Evolutionary conservation across 768 basidiomycete species (phyloP).

Genomic region (Pisolithus albus): DNA sequence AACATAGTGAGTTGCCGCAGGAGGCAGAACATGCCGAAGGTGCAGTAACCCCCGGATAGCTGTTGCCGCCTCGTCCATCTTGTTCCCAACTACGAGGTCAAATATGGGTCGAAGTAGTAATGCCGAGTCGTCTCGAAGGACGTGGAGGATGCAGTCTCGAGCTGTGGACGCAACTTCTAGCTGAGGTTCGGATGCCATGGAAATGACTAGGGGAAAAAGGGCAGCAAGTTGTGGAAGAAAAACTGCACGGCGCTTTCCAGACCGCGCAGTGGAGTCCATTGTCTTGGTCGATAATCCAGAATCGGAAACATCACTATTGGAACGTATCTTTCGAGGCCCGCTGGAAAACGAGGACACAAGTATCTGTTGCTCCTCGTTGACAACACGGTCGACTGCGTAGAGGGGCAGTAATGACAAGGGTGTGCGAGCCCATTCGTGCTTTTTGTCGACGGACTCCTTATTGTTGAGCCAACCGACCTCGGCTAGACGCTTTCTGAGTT

Average conservation of each 20-base stretch:
- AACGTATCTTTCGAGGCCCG: slow-evolving; percentile 28
- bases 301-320: slow-evolving; percentile 19
- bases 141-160: slow-evolving; percentile 49
- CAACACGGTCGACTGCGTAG: slow-evolving; percentile 48
- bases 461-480: slow-evolving; percentile 75
- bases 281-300: slow-evolving; percentile 38
- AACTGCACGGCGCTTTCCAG: slow-evolving; percentile 54
- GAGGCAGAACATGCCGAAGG: slow-evolving; percentile 50
- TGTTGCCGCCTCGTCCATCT: slow-evolving; percentile 41
- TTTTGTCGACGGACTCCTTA: slow-evolving; percentile 46
- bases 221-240: slow-evolving; percentile 57
- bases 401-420: slow-evolving; percentile 62
- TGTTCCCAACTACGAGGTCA: slow-evolving; percentile 49
- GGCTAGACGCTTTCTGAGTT: slow-evolving; percentile 56
- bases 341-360: slow-evolving; percentile 30
- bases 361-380: slow-evolving; percentile 23
- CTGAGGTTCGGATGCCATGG: slow-evolving; percentile 47
- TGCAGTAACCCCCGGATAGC: slow-evolving; percentile 54
- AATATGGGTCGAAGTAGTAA: slow-evolving; percentile 58
- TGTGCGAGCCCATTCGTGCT: slow-evolving; percentile 51
- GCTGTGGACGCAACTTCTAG: slow-evolving; percentile 50
- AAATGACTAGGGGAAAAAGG: slow-evolving; percentile 48
- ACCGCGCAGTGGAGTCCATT: slow-evolving; percentile 34
- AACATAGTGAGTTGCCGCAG: slow-evolving; percentile 54
- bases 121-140: slow-evolving; percentile 70